A percentile compares a stretch with the other conserved stretches of the same genome.
Conservation (phyloP, 1,284 basidiomycete species). For the Earliella scabrosa region DNA sequence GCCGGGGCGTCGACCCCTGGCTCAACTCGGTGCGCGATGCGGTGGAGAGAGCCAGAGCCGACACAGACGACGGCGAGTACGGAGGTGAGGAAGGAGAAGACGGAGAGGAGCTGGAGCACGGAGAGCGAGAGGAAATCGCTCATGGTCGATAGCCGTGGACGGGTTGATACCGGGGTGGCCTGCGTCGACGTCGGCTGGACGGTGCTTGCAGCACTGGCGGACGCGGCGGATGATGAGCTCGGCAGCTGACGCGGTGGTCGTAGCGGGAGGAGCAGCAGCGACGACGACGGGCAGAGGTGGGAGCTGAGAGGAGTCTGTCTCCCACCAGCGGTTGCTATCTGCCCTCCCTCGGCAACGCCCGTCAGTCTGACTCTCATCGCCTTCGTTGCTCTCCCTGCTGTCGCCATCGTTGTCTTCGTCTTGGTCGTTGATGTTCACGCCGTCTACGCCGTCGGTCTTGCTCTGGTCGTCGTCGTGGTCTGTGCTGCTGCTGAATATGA, state of each 20-base stretch:
- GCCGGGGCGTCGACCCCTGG: constrained; percentile 25
- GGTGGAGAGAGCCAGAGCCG: constrained; percentile 36
- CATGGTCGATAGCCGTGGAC: constrained; percentile 28
- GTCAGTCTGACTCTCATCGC: background rate
- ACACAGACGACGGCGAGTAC: constrained; percentile 37
- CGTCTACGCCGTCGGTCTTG: background rate
- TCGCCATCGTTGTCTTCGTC: background rate
- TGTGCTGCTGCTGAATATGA: background rate
- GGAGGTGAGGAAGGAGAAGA: constrained; percentile 38
- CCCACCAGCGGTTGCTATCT: constrained; percentile 11
- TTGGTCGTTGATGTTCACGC: background rate
- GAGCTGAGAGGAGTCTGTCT: background rate
- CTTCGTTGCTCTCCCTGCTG: background rate
- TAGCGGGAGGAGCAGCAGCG: constrained; percentile 4
- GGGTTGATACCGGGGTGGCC: constrained; percentile 13
- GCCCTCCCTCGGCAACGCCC: constrained; percentile 1
- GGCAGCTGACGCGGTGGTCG: constrained; percentile 12
- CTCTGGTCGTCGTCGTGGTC: background rate
- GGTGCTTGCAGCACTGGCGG: constrained; percentile 3
- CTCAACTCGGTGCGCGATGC: constrained; percentile 30
- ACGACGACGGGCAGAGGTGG: background rate
- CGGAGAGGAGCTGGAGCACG: constrained; percentile 38
- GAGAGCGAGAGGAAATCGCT: constrained; percentile 38
- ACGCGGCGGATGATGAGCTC: constrained; percentile 16
- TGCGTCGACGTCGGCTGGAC: constrained; percentile 20